phyloP scores from a whole-genome alignment of 495 filamentous ascomycete species.

The Penicillium daleae region DNA sequence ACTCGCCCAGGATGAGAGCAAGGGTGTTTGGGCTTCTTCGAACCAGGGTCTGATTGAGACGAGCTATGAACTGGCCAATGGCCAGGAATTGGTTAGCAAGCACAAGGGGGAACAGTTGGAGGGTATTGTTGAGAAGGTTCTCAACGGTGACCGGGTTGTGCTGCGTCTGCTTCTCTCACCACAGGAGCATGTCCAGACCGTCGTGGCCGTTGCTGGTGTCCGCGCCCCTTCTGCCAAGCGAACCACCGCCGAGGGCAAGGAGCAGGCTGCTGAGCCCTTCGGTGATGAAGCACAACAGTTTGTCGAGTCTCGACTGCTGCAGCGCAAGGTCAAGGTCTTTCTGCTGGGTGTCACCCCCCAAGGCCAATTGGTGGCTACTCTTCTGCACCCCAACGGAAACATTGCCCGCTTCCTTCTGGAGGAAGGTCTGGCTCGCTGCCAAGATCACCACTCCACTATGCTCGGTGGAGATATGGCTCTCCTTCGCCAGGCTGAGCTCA shows the following conservation, averaged over 20 bases:
- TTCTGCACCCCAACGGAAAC: constrained; percentile 87
- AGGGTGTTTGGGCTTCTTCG: constrained; percentile 73
- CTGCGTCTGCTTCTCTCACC: constrained; percentile 77
- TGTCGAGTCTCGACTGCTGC: constrained; percentile 81
- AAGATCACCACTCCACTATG: constrained; percentile 89
- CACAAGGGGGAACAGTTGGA: constrained; percentile 79
- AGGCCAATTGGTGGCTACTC: constrained; percentile 75
- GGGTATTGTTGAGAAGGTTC: constrained; percentile 82
- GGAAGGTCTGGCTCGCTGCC: constrained; percentile 86
- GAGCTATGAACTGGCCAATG: constrained; percentile 73
- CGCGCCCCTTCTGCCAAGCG: constrained; percentile 84
- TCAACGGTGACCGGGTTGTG: constrained; percentile 87
- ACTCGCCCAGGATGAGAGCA: constrained; percentile 74
- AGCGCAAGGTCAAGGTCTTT: constrained; percentile 79
- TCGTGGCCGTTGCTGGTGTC: constrained; percentile 88
- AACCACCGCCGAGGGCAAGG: constrained; percentile 73
- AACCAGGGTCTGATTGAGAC: constrained; percentile 68
- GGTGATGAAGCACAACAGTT: constrained; percentile 85
- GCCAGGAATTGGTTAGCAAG: constrained; percentile 71
- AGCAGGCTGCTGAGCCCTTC: constrained; percentile 82
- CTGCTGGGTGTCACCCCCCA: constrained; percentile 87
- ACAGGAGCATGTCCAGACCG: constrained; percentile 78
- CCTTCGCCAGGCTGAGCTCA: constrained; percentile 84
- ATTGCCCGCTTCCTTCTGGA: constrained; percentile 87
- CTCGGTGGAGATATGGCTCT: constrained; percentile 83